Percentiles rank a stretch among this genome's conserved stretches.
phyloP scores from a whole-genome alignment of 2,329 filamentous ascomycete species.

The Fusarium haematococcum region DNA sequence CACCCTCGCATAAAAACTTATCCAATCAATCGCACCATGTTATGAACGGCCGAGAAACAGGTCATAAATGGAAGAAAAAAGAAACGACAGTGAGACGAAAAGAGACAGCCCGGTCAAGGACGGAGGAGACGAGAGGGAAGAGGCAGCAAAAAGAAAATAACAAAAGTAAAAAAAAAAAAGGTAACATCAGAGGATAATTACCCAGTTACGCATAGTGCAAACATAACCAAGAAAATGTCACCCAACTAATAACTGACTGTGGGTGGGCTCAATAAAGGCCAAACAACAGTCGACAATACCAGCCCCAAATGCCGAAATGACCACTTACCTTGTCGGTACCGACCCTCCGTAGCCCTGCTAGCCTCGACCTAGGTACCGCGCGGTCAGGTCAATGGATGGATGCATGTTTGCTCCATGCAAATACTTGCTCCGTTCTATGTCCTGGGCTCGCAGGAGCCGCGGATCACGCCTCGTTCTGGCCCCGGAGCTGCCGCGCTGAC shows the following conservation, averaged over 20 bases:
- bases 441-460: constrained; percentile 23
- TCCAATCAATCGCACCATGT: constrained; percentile 29
- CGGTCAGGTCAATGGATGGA: constrained; percentile 7
- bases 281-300: constrained; percentile 25
- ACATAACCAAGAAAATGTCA: constrained; percentile 3
- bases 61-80: constrained; percentile 11
- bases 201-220: constrained; percentile 4
- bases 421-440: constrained; percentile 3
- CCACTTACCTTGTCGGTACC: constrained; percentile 5
- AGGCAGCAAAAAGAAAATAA: constrained; percentile 22
- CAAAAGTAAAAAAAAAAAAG: not conserved
- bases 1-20: constrained; percentile 30
- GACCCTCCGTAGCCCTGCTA: constrained; percentile 13
- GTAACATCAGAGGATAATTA: not conserved
- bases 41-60: constrained; percentile 8
- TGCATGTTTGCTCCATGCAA: constrained; percentile 13
- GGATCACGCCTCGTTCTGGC: constrained; percentile 32
- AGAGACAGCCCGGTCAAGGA: not conserved
- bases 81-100: constrained; percentile 1
- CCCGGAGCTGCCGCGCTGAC: constrained; percentile 28
- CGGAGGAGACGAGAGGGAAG: constrained; percentile 12
- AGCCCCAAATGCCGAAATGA: constrained; percentile 13
- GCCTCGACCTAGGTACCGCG: not conserved
- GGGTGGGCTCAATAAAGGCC: constrained; percentile 26
- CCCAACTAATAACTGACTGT: not conserved